These are phyloP conservation scores for Cinnamomum micranthum DNA, from an alignment of 164 flowering plant species.

Conservation along the genomic window DNA sequence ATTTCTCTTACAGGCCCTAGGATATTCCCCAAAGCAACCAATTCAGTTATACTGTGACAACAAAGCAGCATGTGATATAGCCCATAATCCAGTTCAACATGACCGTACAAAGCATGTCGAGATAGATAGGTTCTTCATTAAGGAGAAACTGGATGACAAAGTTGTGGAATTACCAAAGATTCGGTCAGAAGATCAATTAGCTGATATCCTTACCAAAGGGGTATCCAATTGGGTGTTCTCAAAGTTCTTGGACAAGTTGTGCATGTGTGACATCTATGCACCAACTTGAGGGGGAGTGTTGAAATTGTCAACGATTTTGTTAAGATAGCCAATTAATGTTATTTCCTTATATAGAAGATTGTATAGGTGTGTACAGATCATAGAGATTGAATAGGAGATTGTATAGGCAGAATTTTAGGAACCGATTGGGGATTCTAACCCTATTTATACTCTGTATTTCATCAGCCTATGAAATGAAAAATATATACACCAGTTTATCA, in stretches of 20 bases:
- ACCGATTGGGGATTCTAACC: no score
- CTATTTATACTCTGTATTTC: no score
- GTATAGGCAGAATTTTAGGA: no score
- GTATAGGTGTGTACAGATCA: no score
- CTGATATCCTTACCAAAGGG: background rate
- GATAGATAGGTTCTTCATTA: background rate
- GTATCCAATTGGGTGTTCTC: background rate
- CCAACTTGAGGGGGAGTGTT: constrained; percentile 4
- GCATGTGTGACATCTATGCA: background rate
- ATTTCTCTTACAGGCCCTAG: background rate
- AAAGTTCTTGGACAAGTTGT: background rate
- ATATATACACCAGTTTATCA: no score
- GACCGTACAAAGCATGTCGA: background rate
- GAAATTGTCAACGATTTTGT: background rate
- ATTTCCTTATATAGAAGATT: no score
- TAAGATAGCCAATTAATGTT: no score
- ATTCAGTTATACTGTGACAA: background rate
- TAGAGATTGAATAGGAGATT: no score
- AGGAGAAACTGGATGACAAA: background rate
- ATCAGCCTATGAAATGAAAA: no score
- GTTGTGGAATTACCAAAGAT: background rate
- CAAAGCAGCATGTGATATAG: background rate
- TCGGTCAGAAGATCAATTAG: background rate
- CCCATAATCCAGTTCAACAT: background rate
- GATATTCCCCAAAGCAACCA: background rate